Evolutionary conservation across 2,329 filamentous ascomycete species (phyloP).

Genomic region (Pyricularia sp.): DNA sequence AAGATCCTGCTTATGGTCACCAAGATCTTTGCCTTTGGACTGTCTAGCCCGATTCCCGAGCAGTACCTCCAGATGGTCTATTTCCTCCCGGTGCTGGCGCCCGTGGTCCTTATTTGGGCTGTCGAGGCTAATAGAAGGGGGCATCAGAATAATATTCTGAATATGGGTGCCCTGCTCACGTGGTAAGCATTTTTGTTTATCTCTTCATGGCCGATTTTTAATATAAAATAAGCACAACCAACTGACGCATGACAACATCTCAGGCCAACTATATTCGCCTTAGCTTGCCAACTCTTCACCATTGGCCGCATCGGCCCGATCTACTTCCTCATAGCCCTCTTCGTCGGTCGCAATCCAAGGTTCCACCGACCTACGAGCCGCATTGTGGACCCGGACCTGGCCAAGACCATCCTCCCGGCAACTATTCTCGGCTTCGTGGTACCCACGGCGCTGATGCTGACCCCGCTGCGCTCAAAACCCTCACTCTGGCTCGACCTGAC

Average conservation of each 20-base stretch:
- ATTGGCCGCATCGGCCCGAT: conserved; percentile 1
- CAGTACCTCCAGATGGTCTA: conserved; percentile 5
- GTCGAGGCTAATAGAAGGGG: conserved; percentile 8
- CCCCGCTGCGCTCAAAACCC: conserved; percentile 1
- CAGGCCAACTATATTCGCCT: conserved; percentile 2
- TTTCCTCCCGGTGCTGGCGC: conserved; percentile 5
- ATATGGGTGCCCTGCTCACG: not conserved
- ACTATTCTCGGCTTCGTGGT: conserved; percentile 7
- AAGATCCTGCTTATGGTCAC: not conserved
- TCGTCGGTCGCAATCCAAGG: not conserved
- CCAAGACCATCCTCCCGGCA: conserved; percentile 6
- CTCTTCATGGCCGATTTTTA: not conserved
- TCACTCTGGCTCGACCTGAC: conserved; percentile 6
- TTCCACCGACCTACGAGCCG: conserved; percentile 4
- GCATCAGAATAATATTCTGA: not conserved
- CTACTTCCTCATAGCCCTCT: conserved; percentile 5
- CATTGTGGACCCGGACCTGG: not conserved
- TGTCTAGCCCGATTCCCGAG: not conserved
- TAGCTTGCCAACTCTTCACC: not conserved
- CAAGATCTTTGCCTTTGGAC: not conserved
- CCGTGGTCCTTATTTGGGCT: conserved; percentile 7
- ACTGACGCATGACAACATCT: not conserved
- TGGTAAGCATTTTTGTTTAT: not conserved
- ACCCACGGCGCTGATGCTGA: conserved; percentile 9
- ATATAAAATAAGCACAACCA: not conserved